phyloP scores from a whole-genome alignment of 768 basidiomycete genomes.

The Krasilnikovozyma curviuscula region DNA sequence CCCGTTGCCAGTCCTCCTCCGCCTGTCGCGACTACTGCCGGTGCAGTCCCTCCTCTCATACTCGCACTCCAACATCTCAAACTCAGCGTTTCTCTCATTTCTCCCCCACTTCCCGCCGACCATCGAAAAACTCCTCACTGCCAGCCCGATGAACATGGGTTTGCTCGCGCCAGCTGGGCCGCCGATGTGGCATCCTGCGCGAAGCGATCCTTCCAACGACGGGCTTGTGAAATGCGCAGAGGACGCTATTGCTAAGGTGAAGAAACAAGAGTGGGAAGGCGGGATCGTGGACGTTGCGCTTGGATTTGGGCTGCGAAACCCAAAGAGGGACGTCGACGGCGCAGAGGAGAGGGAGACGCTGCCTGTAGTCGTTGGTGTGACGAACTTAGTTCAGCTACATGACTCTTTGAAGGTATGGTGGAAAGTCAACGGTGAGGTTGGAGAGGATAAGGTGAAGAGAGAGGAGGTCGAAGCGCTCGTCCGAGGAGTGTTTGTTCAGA shows the following conservation, averaged over 20 bases:
- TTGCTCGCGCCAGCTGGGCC: slow-evolving; percentile 19
- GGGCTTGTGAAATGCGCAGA: not conserved
- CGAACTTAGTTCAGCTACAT: slow-evolving; percentile 22
- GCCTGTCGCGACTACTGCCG: slow-evolving; percentile 19
- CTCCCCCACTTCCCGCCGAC: slow-evolving; percentile 15
- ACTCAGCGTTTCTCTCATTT: slow-evolving; percentile 18
- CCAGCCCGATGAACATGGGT: slow-evolving; percentile 26
- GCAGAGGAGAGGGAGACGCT: slow-evolving; percentile 10
- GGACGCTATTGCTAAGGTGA: slow-evolving; percentile 7
- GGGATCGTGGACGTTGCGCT: slow-evolving; percentile 22
- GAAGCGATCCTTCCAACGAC: slow-evolving; percentile 1
- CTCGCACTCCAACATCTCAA: slow-evolving; percentile 24
- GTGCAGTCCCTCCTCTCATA: slow-evolving; percentile 20
- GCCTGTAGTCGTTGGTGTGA: slow-evolving; percentile 24
- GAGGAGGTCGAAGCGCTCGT: not conserved
- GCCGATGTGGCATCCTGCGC: slow-evolving; percentile 24
- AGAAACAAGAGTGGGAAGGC: slow-evolving; percentile 12
- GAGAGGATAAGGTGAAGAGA: not conserved
- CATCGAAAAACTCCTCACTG: slow-evolving; percentile 20
- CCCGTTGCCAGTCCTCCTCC: slow-evolving; percentile 23
- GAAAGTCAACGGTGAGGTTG: slow-evolving; percentile 1
- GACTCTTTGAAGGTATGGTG: slow-evolving; percentile 12
- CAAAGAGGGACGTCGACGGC: slow-evolving; percentile 11
- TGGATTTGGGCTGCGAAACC: slow-evolving; percentile 19
- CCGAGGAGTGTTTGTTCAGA: too few relatives aligned